Base-by-base conservation (phyloP, 2,329 filamentous ascomycete species). In the Davidsoniella eucalypti region DNA sequence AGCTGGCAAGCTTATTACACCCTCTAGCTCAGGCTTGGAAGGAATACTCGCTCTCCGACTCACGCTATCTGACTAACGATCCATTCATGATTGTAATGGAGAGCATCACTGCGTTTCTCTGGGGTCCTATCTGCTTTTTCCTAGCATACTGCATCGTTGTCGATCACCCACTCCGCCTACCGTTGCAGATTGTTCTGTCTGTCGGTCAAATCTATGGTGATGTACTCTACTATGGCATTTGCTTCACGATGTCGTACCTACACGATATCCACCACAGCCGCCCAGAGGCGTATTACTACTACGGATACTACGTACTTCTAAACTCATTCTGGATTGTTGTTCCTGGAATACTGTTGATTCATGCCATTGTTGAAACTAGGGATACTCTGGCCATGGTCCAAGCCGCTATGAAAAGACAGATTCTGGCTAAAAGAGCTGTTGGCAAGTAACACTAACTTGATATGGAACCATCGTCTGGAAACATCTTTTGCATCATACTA, bases 81-180 rank as follows among this genome's bases (percentile, higher is more conserved):
- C 58, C 69, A 17, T 75, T 76, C 55, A 61, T 73, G n/a, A 63
- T 74, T n/a, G 68, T 66, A 56, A 75, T 76, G 71, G 72, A 76
- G 59, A 63, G 68, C 50, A 59, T 75, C 51, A 76, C 73, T 5
- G 71, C 72, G 33, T 58, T 69, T 39, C 61, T 64, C 57, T 76
- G 72, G 72, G 73, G 73, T 1, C 72, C 73, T 1, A 59, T 75
- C 40, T 75, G 69, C 38, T 70, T 75, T 54, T 45, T 65, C 36
- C 62, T 65, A 53, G 71, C 69, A 2, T 67, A 61, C 56, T 63
- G 61, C 55, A 69, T 75, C 56, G 60, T 66, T 41, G 60, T 59
- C 39, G 59, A 64, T 16, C 65, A 70, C 55, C 67, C 70, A 5
- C 59, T 68, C 4, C 69, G 72, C 6, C 65, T 75, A 56, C 67